Conservation (phyloP, 768 basidiomycete species). For the Xerocomus brunneocitrinus region DNA sequence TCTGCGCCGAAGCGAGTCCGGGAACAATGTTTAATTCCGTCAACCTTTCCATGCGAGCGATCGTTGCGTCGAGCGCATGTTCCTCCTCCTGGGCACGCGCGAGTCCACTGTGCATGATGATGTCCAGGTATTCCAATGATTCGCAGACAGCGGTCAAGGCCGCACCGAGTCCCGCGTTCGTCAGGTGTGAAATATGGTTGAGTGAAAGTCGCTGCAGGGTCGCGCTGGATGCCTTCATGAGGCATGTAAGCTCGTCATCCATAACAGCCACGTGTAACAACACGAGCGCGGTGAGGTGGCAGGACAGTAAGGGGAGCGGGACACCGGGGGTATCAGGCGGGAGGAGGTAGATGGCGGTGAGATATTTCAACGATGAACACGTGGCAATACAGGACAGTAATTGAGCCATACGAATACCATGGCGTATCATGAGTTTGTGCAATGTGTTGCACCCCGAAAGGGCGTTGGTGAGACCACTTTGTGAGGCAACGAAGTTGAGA, state of each 20-base stretch:
- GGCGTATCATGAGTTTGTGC: not conserved
- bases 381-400: slow-evolving; percentile 1
- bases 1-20: not conserved
- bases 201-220: not conserved
- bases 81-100: not conserved
- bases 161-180: slow-evolving; percentile 2
- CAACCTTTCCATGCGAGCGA: slow-evolving; percentile 4
- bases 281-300: not conserved
- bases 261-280: not conserved
- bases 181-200: not conserved
- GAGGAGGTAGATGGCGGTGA: not conserved
- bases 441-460: not conserved
- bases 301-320: not conserved
- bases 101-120: not conserved
- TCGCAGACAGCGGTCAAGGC: not conserved
- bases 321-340: not conserved
- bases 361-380: slow-evolving; percentile 8
- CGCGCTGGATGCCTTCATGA: no score
- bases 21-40: not conserved
- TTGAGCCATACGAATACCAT: not conserved
- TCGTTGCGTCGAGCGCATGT: slow-evolving; percentile 5
- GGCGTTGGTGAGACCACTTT: not conserved
- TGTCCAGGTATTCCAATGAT: not conserved
- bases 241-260: no score
- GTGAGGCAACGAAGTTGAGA: not conserved